These are phyloP conservation scores for Pseudevernia furfuracea DNA, from an alignment of 495 filamentous ascomycete species.

Conservation along the genomic window DNA sequence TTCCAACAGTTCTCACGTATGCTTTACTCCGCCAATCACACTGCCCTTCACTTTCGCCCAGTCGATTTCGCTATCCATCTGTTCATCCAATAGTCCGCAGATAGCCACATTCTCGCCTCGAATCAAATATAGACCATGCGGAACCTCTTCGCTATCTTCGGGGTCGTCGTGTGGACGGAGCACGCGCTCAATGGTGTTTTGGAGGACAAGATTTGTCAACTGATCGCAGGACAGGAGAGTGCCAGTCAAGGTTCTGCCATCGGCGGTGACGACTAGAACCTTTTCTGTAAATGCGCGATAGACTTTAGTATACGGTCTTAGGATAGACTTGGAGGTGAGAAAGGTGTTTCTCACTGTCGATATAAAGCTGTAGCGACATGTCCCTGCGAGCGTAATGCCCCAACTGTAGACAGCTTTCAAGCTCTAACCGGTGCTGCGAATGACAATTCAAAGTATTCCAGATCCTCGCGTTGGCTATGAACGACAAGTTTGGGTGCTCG, in stretches of 20 bases:
- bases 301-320: constrained; percentile 11
- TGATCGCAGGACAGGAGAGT: constrained; percentile 82
- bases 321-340: constrained; percentile 3
- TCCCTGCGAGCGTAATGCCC: constrained; percentile 6
- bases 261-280: constrained; percentile 83
- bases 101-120: constrained; percentile 92
- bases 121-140: constrained; percentile 83
- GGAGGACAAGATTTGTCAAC: constrained; percentile 84
- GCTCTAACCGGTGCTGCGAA: not conserved
- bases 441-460: not conserved
- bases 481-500: not conserved
- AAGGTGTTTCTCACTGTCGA: constrained; percentile 49
- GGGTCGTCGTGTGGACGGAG: constrained; percentile 76
- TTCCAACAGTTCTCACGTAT: constrained; percentile 42
- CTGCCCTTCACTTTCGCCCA: constrained; percentile 84
- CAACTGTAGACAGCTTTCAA: not conserved
- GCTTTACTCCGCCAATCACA: constrained; percentile 77
- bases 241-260: constrained; percentile 82
- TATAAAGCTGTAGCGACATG: constrained; percentile 61
- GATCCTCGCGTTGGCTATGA: not conserved
- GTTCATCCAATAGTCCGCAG: constrained; percentile 82
- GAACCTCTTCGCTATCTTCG: constrained; percentile 71
- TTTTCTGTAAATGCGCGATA: constrained; percentile 54
- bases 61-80: constrained; percentile 78
- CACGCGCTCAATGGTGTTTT: constrained; percentile 77